A percentile compares a stretch with the other conserved stretches of the same genome.
phyloP scores from a whole-genome alignment of 495 filamentous ascomycete genomes.

The Hypoxylon intermedium region DNA sequence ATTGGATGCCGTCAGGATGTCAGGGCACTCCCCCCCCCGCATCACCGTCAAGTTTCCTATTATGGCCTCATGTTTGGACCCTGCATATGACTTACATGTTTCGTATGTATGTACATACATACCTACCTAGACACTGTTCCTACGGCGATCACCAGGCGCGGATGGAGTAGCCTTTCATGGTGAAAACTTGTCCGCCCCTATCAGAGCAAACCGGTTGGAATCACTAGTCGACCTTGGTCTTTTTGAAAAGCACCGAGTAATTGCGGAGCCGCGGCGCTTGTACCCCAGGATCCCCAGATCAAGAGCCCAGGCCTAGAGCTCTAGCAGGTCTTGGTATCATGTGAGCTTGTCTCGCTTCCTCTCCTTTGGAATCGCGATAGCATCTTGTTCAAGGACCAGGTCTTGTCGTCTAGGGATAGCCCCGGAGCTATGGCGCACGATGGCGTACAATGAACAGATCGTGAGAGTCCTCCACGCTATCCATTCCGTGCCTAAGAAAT shows the following conservation, averaged over 20 bases:
- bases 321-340: constrained; percentile 25
- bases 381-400: constrained; percentile 12
- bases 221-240: constrained; percentile 4
- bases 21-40: constrained; percentile 3
- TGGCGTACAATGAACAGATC: background rate
- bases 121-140: background rate
- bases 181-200: constrained; percentile 17
- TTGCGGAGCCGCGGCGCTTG: constrained; percentile 22
- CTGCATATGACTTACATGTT: constrained; percentile 30
- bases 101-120: background rate
- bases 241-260: constrained; percentile 1
- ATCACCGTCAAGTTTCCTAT: constrained; percentile 5
- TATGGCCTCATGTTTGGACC: constrained; percentile 9
- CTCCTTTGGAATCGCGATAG: constrained; percentile 1
- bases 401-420: constrained; percentile 6
- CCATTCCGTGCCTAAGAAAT: constrained; percentile 3
- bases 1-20: constrained; percentile 11
- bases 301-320: constrained; percentile 17
- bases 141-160: constrained; percentile 3
- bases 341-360: constrained; percentile 19
- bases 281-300: constrained; percentile 20
- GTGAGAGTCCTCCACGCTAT: background rate
- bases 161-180: constrained; percentile 10
- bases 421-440: constrained; percentile 8
- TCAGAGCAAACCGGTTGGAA: background rate